Evolutionary conservation across 441 rosid genomes (phyloP), one percentile per base, ranked within the genome.

Genomic region (Kokia cookei): DNA sequence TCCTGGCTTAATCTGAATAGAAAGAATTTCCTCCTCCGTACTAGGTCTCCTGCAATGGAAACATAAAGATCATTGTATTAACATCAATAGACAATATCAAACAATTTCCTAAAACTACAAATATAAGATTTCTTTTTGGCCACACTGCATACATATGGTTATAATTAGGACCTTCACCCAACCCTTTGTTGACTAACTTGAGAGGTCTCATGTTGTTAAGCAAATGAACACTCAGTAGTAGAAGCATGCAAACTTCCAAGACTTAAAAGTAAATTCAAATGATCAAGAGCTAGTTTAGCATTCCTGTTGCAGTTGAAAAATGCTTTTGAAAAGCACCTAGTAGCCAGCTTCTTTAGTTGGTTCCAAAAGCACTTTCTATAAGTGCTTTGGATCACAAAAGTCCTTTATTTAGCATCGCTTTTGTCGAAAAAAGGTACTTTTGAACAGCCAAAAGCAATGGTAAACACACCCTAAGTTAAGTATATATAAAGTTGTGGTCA

Each of bases 1-100:
- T 17, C 96, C 96, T 2, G 91, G 92, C 85, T 84, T 89, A 77
- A 89, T 80, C 82, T 86, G 91, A 19, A 91, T 85, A 15, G 91
- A 73, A 27, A 91, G 86, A 65, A 88, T 88, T 83, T 89, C 93
- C 69, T 89, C 91, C 12, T 81, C 83, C 0, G 91, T 80, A 22
- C 66, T 77, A 37, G 90, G 79, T 83, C 86, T 86, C 90, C 96
- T 91, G 78, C 19, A 14, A 32, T 1, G 7, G 2, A n/a, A 61
- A 15, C 3, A 15, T 0, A 48, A 2, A 45, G 29, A 71, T 26
- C 35, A 15, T 11, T 12, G 55, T 24, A 22, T 45, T 24, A 65
- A 12, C 12, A 17, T 43, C 22, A 5, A 63, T 10, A 0, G 17
- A 40, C 1, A n/a, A 40, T 62, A 17, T 9, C 27, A 61, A 61